Percentiles rank a stretch among this genome's conserved stretches.
These are phyloP conservation scores for Backusella liffmaniae DNA, from an alignment of 192 early-diverging fungal species.

Conservation along the genomic window DNA sequence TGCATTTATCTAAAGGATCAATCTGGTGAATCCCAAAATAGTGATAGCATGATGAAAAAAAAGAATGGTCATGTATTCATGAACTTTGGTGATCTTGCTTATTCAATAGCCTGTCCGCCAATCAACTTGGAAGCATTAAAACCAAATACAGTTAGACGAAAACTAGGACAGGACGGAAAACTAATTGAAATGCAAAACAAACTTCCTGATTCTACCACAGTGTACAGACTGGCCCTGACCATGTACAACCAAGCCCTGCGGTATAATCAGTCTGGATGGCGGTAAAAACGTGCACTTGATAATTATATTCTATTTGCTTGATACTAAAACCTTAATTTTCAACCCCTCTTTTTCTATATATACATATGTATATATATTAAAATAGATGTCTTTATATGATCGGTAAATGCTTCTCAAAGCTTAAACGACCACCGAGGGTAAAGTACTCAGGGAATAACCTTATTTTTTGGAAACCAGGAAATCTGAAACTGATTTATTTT, in stretches of 20 bases:
- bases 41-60: not conserved
- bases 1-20: constrained; percentile 6
- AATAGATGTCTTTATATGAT: constrained; percentile 34
- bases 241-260: constrained; percentile 24
- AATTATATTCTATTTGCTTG: not conserved
- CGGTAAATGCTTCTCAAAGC: constrained; percentile 53
- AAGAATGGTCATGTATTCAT: constrained; percentile 35
- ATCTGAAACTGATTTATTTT: constrained; percentile 6
- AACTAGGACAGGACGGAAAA: constrained; percentile 24
- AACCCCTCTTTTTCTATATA: not conserved
- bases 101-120: constrained; percentile 48
- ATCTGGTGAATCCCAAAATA: constrained; percentile 2
- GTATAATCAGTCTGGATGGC: constrained; percentile 19
- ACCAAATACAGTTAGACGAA: constrained; percentile 5
- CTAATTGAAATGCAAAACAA: not conserved
- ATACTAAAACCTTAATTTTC: not conserved
- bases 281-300: constrained; percentile 5
- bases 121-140: constrained; percentile 54
- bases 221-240: constrained; percentile 38
- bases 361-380: not conserved
- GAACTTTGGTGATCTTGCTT: constrained; percentile 50
- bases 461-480: not conserved
- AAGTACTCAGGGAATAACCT: not conserved
- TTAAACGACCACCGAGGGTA: constrained; percentile 41
- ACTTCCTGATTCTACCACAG: constrained; percentile 9